Evolutionary conservation across 2,329 filamentous ascomycete genomes (phyloP).

Genomic region (Aciculosporium take): DNA sequence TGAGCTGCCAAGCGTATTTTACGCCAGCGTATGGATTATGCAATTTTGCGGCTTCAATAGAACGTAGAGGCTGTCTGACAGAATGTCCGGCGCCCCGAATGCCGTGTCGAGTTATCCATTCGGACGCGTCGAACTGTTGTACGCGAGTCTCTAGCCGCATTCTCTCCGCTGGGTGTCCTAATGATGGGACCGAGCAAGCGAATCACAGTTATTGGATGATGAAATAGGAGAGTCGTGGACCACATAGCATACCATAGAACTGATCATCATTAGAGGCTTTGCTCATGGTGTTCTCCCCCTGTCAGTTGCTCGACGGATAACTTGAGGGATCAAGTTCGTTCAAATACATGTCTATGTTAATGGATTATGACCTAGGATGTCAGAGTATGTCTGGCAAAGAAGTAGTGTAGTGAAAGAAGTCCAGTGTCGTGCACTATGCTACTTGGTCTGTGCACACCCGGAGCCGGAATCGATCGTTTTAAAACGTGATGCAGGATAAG

Average conservation of each 20-base stretch:
- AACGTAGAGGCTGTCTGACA: background rate
- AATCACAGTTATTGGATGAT: background rate
- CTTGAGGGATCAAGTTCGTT: background rate
- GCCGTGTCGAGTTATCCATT: conserved; percentile 23
- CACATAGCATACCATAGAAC: background rate
- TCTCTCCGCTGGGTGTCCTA: conserved; percentile 41
- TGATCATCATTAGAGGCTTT: background rate
- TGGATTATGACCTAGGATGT: background rate
- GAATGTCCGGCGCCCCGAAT: conserved; percentile 3
- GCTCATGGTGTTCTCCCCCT: background rate
- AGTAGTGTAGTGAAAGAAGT: background rate
- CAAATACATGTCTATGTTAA: background rate
- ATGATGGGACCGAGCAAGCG: background rate
- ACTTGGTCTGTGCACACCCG: background rate
- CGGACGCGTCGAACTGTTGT: conserved; percentile 31
- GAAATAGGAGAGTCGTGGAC: background rate
- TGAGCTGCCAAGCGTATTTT: conserved; percentile 44
- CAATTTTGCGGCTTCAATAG: conserved; percentile 17
- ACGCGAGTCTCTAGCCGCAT: conserved; percentile 34
- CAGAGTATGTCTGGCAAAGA: too few relatives aligned
- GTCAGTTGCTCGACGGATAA: background rate
- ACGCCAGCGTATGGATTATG: conserved; percentile 47
- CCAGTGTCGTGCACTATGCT: background rate
- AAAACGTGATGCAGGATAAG: too few relatives aligned
- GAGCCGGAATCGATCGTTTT: too few relatives aligned